Evolutionary conservation across 2,329 filamentous ascomycete species (phyloP).

Genomic region (Aureobasidium sp.): DNA sequence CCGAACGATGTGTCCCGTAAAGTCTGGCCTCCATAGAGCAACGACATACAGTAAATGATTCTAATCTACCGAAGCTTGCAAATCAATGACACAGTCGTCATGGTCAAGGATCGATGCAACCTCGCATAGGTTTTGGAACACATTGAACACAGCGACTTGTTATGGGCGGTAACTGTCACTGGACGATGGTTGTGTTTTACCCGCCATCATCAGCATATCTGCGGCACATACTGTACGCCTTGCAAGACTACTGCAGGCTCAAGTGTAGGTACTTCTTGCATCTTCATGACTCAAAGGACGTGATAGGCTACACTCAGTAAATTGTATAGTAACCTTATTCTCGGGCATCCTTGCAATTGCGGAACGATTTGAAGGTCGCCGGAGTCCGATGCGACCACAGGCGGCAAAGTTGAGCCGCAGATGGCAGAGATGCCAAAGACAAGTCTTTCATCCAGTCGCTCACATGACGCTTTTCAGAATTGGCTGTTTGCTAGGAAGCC

Average conservation of each 20-base stretch:
- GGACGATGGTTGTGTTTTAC: background rate
- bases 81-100: background rate
- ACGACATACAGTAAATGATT: no score
- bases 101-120: no score
- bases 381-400: background rate
- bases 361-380: background rate
- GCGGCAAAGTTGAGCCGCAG: no score
- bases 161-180: no score
- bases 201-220: background rate
- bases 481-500: no score
- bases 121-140: no score
- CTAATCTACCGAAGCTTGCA: background rate
- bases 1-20: background rate
- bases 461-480: no score
- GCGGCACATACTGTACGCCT: background rate
- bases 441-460: no score
- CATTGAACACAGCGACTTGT: no score
- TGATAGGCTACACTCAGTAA: background rate
- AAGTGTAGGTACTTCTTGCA: background rate
- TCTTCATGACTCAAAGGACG: background rate
- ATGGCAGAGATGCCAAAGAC: no score
- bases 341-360: background rate
- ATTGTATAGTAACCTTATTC: background rate
- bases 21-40: background rate
- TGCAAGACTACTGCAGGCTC: background rate